These are phyloP conservation scores for Periconia sp. DNA, from an alignment of 2,329 filamentous ascomycete genomes.

Conservation along the genomic window DNA sequence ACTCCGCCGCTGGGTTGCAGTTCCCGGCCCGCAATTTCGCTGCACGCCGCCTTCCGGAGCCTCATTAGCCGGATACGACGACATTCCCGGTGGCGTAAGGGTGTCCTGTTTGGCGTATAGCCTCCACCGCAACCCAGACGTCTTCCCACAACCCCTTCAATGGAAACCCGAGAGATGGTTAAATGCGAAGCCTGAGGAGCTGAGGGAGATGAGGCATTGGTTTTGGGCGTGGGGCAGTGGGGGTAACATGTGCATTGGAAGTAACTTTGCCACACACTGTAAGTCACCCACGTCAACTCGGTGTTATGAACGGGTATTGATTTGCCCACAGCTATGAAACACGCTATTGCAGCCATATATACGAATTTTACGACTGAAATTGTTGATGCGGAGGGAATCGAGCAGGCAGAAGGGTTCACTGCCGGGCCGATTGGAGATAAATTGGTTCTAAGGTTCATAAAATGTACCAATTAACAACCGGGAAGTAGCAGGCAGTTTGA, in stretches of 20 bases:
- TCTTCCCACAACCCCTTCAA: slow-evolving; percentile 45
- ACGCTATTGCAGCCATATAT: slow-evolving; percentile 70
- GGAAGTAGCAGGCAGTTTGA: no score
- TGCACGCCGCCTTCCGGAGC: slow-evolving; percentile 47
- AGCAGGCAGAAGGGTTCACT: slow-evolving; percentile 37
- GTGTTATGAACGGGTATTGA: background rate
- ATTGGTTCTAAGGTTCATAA: slow-evolving; percentile 20
- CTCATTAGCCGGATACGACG: slow-evolving; percentile 34
- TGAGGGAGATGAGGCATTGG: slow-evolving; percentile 42
- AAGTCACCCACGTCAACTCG: slow-evolving; percentile 12
- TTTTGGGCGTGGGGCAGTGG: slow-evolving; percentile 54
- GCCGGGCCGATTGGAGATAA: slow-evolving; percentile 43
- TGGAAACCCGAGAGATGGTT: slow-evolving; percentile 44
- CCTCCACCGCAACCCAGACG: slow-evolving; percentile 47
- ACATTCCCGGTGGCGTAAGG: slow-evolving; percentile 43
- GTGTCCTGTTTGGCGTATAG: slow-evolving; percentile 47
- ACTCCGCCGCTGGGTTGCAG: slow-evolving; percentile 62
- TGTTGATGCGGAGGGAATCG: slow-evolving; percentile 43
- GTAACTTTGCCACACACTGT: slow-evolving; percentile 44
- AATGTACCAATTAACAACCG: no score
- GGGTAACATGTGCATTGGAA: slow-evolving; percentile 52
- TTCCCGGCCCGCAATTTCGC: slow-evolving; percentile 64
- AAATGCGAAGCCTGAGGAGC: background rate
- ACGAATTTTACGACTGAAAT: slow-evolving; percentile 54
- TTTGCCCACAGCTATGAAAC: slow-evolving; percentile 65